phyloP scores from a whole-genome alignment of 331 rosid species.

The Quercus lobata region DNA sequence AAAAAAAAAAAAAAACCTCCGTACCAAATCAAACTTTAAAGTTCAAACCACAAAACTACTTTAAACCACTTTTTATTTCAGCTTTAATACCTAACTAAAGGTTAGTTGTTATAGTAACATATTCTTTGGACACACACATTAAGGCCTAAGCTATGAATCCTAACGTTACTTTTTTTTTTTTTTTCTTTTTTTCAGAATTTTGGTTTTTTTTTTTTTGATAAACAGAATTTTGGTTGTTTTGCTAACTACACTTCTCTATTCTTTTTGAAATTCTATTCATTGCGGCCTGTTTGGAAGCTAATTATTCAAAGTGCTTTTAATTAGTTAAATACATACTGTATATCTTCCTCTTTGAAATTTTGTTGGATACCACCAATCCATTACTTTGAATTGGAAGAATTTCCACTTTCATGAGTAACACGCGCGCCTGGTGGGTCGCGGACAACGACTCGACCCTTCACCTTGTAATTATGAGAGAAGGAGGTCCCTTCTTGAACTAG shows the following conservation, averaged over 20 bases:
- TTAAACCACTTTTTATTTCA: too few species aligned
- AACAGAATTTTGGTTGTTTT: not conserved
- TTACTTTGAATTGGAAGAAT: not conserved
- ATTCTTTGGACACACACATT: too few species aligned
- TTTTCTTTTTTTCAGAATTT: not conserved
- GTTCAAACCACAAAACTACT: too few species aligned
- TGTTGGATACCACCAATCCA: not conserved
- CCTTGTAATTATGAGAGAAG: too few species aligned
- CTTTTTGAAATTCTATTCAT: not conserved
- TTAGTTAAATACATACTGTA: not conserved
- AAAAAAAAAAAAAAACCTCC: too few species aligned
- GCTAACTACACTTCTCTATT: not conserved
- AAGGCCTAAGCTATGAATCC: not conserved
- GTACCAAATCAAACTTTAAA: not conserved
- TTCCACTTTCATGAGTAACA: not conserved
- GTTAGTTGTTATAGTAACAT: too few species aligned
- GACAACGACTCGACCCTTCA: too few species aligned
- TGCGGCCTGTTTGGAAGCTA: not conserved
- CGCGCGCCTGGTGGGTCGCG: not conserved
- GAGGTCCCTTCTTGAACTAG: too few species aligned
- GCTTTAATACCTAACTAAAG: too few species aligned
- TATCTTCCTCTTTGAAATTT: not conserved
- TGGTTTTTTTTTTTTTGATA: too few species aligned
- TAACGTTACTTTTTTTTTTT: not conserved
- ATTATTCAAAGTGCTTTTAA: not conserved